A percentile compares a stretch with the other conserved stretches of the same genome.
Conservation (phyloP, 2,329 filamentous ascomycete species). For the Alternaria hordeiaustralica region DNA sequence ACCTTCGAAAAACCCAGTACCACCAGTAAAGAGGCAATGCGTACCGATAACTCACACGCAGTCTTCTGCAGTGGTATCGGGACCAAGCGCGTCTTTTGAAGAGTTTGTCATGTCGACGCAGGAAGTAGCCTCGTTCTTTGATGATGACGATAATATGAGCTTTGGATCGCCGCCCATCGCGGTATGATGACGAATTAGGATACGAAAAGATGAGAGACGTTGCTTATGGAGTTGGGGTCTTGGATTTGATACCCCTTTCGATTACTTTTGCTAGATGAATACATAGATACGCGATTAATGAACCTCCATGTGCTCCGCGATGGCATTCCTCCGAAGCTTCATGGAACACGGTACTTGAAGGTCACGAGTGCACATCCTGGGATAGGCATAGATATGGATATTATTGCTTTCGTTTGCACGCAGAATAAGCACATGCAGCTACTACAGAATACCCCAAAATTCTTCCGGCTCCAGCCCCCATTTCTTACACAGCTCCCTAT, state of each 20-base stretch:
- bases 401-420: neutral
- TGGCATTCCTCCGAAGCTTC: neutral
- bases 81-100: slow-evolving; percentile 1
- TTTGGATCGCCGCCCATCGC: slow-evolving; percentile 32
- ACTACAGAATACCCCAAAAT: slow-evolving; percentile 37
- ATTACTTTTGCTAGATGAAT: neutral
- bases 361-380: neutral
- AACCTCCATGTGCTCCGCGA: neutral
- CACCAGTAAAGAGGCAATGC: neutral
- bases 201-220: neutral
- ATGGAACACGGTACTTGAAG: neutral
- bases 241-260: slow-evolving; percentile 6
- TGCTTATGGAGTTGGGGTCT: neutral
- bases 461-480: slow-evolving; percentile 41
- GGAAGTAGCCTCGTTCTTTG: slow-evolving; percentile 35
- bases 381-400: neutral
- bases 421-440: neutral
- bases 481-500: slow-evolving; percentile 45
- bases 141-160: slow-evolving; percentile 27
- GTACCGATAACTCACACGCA: neutral
- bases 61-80: neutral
- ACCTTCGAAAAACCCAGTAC: neutral
- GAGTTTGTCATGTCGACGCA: slow-evolving; percentile 37
- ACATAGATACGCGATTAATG: neutral
- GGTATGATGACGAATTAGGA: slow-evolving; percentile 10